These are phyloP conservation scores for Beauveria bassiana DNA, from an alignment of 2,329 filamentous ascomycete genomes.

Conservation along the genomic window DNA sequence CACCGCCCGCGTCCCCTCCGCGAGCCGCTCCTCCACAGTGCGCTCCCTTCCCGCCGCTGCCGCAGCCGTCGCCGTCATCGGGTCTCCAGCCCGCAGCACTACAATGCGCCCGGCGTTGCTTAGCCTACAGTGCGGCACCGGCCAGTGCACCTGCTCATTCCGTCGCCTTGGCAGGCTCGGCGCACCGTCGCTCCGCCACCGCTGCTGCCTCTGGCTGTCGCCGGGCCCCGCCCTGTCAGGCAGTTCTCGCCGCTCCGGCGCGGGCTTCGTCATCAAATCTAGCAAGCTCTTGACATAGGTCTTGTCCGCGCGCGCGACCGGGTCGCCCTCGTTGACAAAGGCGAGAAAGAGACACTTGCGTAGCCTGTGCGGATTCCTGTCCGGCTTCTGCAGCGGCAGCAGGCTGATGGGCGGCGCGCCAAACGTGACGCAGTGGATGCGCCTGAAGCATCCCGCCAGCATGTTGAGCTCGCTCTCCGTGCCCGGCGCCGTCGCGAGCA, in stretches of 20 bases:
- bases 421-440: slow-evolving; percentile 79
- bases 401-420: slow-evolving; percentile 74
- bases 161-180: slow-evolving; percentile 6
- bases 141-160: slow-evolving; percentile 43
- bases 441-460: slow-evolving; percentile 64
- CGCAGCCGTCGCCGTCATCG: slow-evolving; percentile 20
- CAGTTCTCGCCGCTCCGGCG: slow-evolving; percentile 39
- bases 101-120: slow-evolving; percentile 65
- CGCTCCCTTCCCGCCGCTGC: slow-evolving; percentile 26
- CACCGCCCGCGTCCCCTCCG: slow-evolving; percentile 60
- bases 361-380: slow-evolving; percentile 28
- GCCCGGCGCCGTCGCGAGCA: slow-evolving; percentile 52
- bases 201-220: not conserved
- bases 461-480: slow-evolving; percentile 61
- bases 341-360: slow-evolving; percentile 67
- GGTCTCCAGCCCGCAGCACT: slow-evolving; percentile 49
- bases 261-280: slow-evolving; percentile 58
- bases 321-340: slow-evolving; percentile 83
- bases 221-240: slow-evolving; percentile 17
- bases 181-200: not conserved
- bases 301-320: slow-evolving; percentile 68
- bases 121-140: slow-evolving; percentile 56
- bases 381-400: slow-evolving; percentile 57
- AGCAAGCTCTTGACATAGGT: slow-evolving; percentile 66
- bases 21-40: slow-evolving; percentile 41